phyloP scores from a whole-genome alignment of 176 grass and related monocot species.

The sorghum (Sorghum bicolor) region Sorghum_bicolor_NCBIv3 NC_012871.2:61514501-61515000 shows the following conservation, averaged over 20 bases:
- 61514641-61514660: not conserved
- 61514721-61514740: not conserved
- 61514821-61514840: constrained; percentile 28
- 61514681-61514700: not conserved
- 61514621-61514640: not conserved
- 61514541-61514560: not conserved
- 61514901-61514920: constrained; percentile 24
- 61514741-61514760: constrained; percentile 28
- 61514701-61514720: not conserved
- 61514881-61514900: constrained; percentile 51
- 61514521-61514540: constrained; percentile 45
- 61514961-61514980: constrained; percentile 73
- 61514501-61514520: constrained; percentile 46
- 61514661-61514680: not conserved
- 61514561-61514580: not conserved
- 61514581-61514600: not conserved
- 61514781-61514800: constrained; percentile 38
- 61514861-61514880: constrained; percentile 31
- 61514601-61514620: not conserved
- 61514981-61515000: constrained; percentile 66
- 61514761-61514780: constrained; percentile 32
- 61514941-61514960: constrained; percentile 35
- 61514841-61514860: constrained; percentile 18
- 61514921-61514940: constrained; percentile 28
- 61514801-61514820: constrained; percentile 17